A percentile compares a stretch with the other conserved stretches of the same genome.
Conservation (phyloP, 441 rosid species). For the Pelargonium fulgidum region DNA sequence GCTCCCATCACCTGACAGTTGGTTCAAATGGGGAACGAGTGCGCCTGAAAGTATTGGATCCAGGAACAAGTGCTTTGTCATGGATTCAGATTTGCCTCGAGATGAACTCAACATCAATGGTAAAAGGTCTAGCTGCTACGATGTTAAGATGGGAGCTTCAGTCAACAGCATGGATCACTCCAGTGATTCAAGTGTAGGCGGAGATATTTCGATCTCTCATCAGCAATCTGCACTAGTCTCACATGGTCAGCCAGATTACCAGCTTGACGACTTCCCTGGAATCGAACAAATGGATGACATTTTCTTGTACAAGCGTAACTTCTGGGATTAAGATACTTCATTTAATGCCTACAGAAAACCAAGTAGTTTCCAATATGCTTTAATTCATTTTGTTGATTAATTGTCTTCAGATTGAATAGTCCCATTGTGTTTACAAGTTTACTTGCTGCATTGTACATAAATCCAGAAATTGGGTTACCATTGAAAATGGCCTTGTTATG, state of each 20-base stretch:
- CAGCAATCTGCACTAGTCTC: not conserved
- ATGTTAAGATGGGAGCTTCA: conserved; percentile 1
- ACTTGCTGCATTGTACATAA: no score
- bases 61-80: not conserved
- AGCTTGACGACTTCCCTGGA: not conserved
- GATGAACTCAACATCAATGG: not conserved
- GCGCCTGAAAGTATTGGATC: not conserved
- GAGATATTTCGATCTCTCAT: not conserved
- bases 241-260: conserved; percentile 5
- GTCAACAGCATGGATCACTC: not conserved
- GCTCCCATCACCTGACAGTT: not conserved
- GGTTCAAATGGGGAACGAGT: conserved; percentile 2
- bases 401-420: conserved; percentile 11
- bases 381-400: conserved; percentile 20
- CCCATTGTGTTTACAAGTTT: not conserved
- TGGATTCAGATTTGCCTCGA: not conserved
- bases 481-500: no score
- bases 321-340: conserved; percentile 38
- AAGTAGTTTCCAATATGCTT: conserved; percentile 27
- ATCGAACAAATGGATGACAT: conserved; percentile 5
- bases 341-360: conserved; percentile 28
- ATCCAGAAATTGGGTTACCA: no score
- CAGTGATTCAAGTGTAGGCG: not conserved
- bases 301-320: conserved; percentile 24
- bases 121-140: conserved; percentile 4